Base-by-base conservation (phyloP, 345 rosid species). In the Eucalyptus grandis region DNA sequence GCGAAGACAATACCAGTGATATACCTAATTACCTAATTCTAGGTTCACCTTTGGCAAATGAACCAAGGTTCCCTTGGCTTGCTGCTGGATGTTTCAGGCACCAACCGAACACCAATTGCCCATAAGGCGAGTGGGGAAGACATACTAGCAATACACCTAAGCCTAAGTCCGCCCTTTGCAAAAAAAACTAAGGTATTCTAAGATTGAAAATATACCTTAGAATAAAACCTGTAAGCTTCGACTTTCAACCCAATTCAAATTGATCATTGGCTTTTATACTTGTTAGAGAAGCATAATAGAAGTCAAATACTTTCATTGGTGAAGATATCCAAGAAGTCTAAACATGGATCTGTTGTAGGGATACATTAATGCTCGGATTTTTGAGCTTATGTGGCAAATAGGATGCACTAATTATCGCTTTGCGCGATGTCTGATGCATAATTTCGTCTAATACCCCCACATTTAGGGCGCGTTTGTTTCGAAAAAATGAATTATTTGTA, bases 391-490 rank as follows among this genome's bases (percentile, higher is more conserved):
- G 7, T 8, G 44, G 26, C 44, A 72, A 72, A 26, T 72, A 19
- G 26, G 26, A 72, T 69, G 11, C 2, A 4, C 4, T 2, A 34
- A 34, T 21, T 17, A 19, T 22, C 10, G 1, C 80, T 69, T 10
- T 31, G 16, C 24, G 16, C 4, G 6, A 16, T 2, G 19, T 16
- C 6, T 1, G 2, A 54, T 21, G 27, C 27, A 9, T 69, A 69
- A 34, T 11, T 17, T 69, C 0, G 4, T 22, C 82, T 3, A 34
- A 69, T 8, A 34, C 13, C 2, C 44, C 17, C 14, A 17, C 3
- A 9, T 54, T 21, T 51, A 51, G 2, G 5, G 1, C 9, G 2
- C 2, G 26, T 22, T 54, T 54, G 0, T 54, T 54, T 21, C 0
- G 0, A 21, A 54, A 54, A 22, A 8, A 54, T 21, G 11, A 54